Conservation (phyloP, 805 yeast species). For the Lipomyces lipofer region DNA sequence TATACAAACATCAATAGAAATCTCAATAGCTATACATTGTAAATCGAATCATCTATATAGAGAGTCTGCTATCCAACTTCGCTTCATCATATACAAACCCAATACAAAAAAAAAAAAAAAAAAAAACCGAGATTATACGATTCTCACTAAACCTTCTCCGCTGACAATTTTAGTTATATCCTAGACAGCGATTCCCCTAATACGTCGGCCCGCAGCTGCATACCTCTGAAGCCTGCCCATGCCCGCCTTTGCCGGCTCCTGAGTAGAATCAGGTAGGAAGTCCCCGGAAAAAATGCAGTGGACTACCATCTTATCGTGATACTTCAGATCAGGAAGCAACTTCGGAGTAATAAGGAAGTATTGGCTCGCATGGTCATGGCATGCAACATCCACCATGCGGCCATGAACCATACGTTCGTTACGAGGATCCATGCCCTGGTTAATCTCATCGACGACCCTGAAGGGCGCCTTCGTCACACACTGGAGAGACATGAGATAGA, state of each 20-base stretch:
- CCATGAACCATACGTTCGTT: conserved; percentile 87
- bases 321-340: conserved; percentile 71
- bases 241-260: conserved; percentile 1
- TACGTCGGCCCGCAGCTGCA: conserved; percentile 15
- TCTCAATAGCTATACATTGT: no score
- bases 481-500: conserved; percentile 87
- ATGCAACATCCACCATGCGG: conserved; percentile 81
- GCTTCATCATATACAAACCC: no score
- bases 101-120: no score
- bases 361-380: conserved; percentile 65
- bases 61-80: no score
- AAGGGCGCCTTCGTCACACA: conserved; percentile 86
- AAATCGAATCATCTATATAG: no score
- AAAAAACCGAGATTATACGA: no score
- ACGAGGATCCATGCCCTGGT: conserved; percentile 97
- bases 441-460: conserved; percentile 94
- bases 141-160: background rate
- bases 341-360: conserved; percentile 94
- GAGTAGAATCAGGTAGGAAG: conserved; percentile 25
- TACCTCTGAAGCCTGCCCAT: conserved; percentile 23
- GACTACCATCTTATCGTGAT: conserved; percentile 76
- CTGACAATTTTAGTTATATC: background rate
- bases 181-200: conserved; percentile 9
- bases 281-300: conserved; percentile 74
- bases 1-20: no score